Base-by-base conservation (phyloP, 805 yeast species). In the Candida vartiovaarae region DNA sequence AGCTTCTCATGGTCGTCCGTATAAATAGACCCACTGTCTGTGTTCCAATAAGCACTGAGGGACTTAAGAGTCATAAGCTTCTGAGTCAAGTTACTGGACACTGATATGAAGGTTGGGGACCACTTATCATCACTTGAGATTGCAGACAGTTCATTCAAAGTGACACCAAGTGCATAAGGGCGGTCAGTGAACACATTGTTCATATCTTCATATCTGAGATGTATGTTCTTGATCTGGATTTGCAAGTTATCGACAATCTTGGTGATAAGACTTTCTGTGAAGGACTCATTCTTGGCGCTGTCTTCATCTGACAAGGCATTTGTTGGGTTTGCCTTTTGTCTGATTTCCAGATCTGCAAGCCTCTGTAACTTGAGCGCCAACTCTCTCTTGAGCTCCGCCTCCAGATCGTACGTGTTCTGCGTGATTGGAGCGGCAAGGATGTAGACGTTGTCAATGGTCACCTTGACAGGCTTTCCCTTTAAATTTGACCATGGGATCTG, bases 401-500 rank as follows among this genome's bases (percentile, higher is more conserved):
- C 70, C 3, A 68, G 59, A 52, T 80, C 72, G 49, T 67, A 75
- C 11, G 74, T 78, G 11, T 74, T 73, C 34, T 76, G 67, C 4
- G 79, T 63, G 23, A 80, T 78, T 2, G 98, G 96, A 2, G 82
- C 69, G 1, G 95, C 95, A 32, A 95, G 68, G 27, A 93, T 60
- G 54, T 82, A 89, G 9, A 89, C 91, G 60, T 93, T 93, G 54
- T 93, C 91, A 46, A 93, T 83, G 9, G 78, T 68, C 10, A 93
- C 76, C 60, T 86, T 87, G 6, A 91, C 98, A 0, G 99, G 98
- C 56, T 90, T 86, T 23, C 85, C 81, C 59, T 90, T 90, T 51
- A 95, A 68, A 57, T 89, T 93, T 1, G 97, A 83, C 97, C 98
- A 95, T 0, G 99, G 99, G 33, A 93, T 91, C 59, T 86, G 96